Base-by-base conservation (phyloP, 208 protist species). In the Angomonas desouzai region DNA sequence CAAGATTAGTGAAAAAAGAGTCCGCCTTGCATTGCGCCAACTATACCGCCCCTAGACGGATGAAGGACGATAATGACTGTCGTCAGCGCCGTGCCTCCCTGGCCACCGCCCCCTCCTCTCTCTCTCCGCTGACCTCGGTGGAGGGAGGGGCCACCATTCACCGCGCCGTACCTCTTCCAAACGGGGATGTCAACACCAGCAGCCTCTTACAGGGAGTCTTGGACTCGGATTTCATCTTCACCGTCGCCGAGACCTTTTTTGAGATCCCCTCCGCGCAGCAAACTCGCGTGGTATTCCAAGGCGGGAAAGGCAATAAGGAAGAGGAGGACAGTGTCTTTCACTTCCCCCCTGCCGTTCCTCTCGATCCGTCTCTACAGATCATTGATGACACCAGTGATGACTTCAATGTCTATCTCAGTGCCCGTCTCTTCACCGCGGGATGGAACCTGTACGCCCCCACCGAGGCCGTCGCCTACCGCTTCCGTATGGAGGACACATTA, bases 241-340 rank as follows among this genome's bases (percentile, higher is more conserved):
- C 71, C 22, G 64, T 67, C 18, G 76, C 76, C 16, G 76, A 77
- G 48, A 65, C 68, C 4, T 77, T 81, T 48, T 69, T 76, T 62
- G 51, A 68, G 3, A 51, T 74, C 18, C 47, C 60, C 2, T 40
- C 62, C 3, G 3, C 3, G 33, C 25, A 20, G 23, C 38, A 64
- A 29, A 18, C 13, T 10, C 22, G 45, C 16, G 16, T 45, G 10
- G 9, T 36, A 2, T 25, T 36, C 28, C 23, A 23, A 13, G 48
- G 48, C 6, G 23, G 23, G 48, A 28, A 53, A 4, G 20, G 18
- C 11, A 53, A 28, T 34, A 20, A 10, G 10, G 7, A 48, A 23
- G 57, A 62, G 18, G 34, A 40, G 29, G 32, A 62, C 57, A 25
- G 18, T 51, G 9, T 51, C 20, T 51, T 51, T 23, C 45, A 23